Percentiles rank a stretch among this genome's conserved stretches.
These are phyloP conservation scores for Fusarium oxysporum DNA, from an alignment of 2,329 filamentous ascomycete species.

Conservation along the genomic window DNA sequence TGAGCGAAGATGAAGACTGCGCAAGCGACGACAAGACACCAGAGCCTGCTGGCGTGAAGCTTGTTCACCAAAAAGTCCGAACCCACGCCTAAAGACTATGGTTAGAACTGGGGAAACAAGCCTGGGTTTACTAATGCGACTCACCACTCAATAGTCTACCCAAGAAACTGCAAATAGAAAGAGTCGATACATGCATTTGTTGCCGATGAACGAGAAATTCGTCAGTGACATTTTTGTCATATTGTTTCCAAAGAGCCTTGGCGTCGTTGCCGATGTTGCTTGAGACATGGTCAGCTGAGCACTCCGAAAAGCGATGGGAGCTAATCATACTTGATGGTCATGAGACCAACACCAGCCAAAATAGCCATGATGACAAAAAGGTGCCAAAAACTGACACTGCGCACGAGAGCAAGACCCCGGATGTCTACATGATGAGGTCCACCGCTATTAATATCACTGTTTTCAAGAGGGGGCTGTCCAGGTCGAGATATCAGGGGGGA, in stretches of 20 bases:
- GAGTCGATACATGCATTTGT: conserved; percentile 90
- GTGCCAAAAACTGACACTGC: conserved; percentile 87
- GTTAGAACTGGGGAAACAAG: conserved; percentile 26
- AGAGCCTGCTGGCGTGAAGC: conserved; percentile 83
- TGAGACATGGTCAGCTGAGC: conserved; percentile 21
- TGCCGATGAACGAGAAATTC: conserved; percentile 84
- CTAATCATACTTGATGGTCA: conserved; percentile 92
- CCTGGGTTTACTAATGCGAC: conserved; percentile 38
- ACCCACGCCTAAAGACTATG: conserved; percentile 73
- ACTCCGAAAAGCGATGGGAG: neutral
- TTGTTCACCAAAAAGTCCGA: conserved; percentile 90
- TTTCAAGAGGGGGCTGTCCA: conserved; percentile 64
- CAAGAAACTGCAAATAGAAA: conserved; percentile 88
- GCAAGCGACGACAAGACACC: conserved; percentile 87
- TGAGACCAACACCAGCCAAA: conserved; percentile 92
- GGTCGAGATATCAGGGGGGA: conserved; percentile 81
- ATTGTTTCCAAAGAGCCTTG: conserved; percentile 88
- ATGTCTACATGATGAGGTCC: conserved; percentile 89
- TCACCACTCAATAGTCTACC: conserved; percentile 82
- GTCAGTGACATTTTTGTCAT: conserved; percentile 77
- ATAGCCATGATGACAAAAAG: conserved; percentile 88
- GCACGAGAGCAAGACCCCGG: conserved; percentile 81
- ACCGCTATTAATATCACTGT: conserved; percentile 75
- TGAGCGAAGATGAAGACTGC: conserved; percentile 84
- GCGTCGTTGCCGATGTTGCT: conserved; percentile 96